A percentile compares a stretch with the other conserved stretches of the same genome.
Evolutionary conservation across 139 green algal species (phyloP).

Genomic region (Yamagishiella unicocca): DNA sequence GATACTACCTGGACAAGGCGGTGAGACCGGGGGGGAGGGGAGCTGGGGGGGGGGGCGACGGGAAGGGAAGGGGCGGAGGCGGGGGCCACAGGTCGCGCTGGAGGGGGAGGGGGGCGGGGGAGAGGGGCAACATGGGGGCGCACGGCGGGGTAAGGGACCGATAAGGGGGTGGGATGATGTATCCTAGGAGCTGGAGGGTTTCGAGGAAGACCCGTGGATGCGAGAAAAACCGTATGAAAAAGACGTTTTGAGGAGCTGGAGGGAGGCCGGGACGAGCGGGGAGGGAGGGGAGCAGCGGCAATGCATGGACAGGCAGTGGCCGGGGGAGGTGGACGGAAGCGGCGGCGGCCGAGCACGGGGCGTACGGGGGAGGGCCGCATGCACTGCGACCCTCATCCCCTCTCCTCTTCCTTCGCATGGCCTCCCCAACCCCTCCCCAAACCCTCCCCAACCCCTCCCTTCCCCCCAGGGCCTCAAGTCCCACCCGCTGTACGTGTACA

Average conservation of each 20-base stretch:
- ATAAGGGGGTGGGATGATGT: too few relatives aligned
- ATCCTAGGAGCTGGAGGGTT: too few relatives aligned
- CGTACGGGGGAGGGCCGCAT: too few relatives aligned
- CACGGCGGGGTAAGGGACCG: too few relatives aligned
- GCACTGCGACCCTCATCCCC: too few relatives aligned
- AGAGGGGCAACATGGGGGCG: neutral
- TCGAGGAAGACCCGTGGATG: too few relatives aligned
- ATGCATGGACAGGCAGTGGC: neutral
- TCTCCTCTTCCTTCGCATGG: neutral
- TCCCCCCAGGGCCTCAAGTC: constrained; percentile 22
- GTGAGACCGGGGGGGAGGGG: neutral
- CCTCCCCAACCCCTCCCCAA: neutral
- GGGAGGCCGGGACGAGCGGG: too few relatives aligned
- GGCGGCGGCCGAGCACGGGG: too few relatives aligned
- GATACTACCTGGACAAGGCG: constrained; percentile 20
- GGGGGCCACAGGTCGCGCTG: neutral
- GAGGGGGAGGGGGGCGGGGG: neutral
- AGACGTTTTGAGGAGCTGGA: too few relatives aligned
- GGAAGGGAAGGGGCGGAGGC: neutral
- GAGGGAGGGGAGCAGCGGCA: neutral
- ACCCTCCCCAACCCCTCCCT: neutral
- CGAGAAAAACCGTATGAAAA: too few relatives aligned
- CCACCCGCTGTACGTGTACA: constrained; percentile 47
- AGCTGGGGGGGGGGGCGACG: neutral
- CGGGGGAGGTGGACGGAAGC: too few relatives aligned